phyloP scores from a whole-genome alignment of 1,284 basidiomycete genomes.

The Leccinum brunneo-olivaceum region DNA sequence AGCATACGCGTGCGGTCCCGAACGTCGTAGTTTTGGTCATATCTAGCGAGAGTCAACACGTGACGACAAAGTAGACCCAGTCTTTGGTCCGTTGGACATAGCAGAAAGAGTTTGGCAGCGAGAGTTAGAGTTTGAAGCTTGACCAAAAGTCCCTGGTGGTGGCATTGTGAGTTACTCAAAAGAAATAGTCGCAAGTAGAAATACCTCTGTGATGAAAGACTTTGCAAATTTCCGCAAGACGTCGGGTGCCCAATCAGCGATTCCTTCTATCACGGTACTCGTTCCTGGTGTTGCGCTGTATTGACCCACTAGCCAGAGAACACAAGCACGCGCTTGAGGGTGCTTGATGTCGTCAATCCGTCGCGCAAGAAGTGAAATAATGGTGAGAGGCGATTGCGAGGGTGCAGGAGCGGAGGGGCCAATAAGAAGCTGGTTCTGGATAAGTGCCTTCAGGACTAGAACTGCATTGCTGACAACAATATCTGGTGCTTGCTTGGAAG shows the following conservation, averaged over 20 bases:
- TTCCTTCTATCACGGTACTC: constrained; percentile 40
- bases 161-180: neutral
- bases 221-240: constrained; percentile 73
- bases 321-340: constrained; percentile 73
- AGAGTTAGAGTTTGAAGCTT: constrained; percentile 81
- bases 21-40: constrained; percentile 83
- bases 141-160: constrained; percentile 51
- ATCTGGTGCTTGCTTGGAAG: constrained; percentile 14
- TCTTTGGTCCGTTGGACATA: constrained; percentile 51
- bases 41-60: constrained; percentile 78
- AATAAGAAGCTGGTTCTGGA: constrained; percentile 54
- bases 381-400: constrained; percentile 49
- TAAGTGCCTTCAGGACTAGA: constrained; percentile 76
- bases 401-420: constrained; percentile 13
- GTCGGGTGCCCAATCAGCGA: constrained; percentile 77
- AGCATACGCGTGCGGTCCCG: constrained; percentile 83
- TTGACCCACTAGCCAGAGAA: constrained; percentile 88
- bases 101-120: constrained; percentile 74
- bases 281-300: constrained; percentile 45
- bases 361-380: constrained; percentile 70
- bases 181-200: constrained; percentile 1
- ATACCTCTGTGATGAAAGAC: constrained; percentile 66
- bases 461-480: constrained; percentile 71
- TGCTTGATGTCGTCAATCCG: constrained; percentile 75
- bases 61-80: constrained; percentile 59